Percentiles rank a stretch among this genome's conserved stretches.
phyloP scores from a whole-genome alignment of 768 basidiomycete genomes.

The Boletus rubescentipes region DNA sequence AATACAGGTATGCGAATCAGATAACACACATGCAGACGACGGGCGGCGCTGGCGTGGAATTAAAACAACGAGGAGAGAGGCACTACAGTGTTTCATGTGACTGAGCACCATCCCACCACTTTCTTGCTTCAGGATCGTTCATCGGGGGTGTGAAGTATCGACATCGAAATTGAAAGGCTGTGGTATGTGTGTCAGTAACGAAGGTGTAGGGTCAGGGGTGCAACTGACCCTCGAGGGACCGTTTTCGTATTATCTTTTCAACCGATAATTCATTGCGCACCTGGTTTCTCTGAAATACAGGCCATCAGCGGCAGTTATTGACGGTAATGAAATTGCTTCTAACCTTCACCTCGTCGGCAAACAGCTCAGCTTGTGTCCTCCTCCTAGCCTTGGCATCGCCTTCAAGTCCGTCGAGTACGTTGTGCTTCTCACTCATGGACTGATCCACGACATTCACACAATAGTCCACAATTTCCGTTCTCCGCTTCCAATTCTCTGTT shows the following conservation, averaged over 20 bases:
- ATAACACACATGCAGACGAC: constrained; percentile 12
- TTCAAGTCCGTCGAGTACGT: constrained; percentile 40
- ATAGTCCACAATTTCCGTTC: constrained; percentile 72
- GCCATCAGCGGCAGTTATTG: constrained; percentile 28
- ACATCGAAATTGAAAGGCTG: constrained; percentile 80
- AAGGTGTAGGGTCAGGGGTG: constrained; percentile 17
- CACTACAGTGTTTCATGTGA: constrained; percentile 34
- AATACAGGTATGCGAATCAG: constrained; percentile 14
- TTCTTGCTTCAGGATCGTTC: constrained; percentile 54
- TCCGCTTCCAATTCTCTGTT: constrained; percentile 66
- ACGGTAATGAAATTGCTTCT: constrained; percentile 31
- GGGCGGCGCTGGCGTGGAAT: constrained; percentile 18
- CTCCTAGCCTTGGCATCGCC: constrained; percentile 47
- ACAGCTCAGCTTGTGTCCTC: constrained; percentile 55
- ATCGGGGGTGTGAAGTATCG: constrained; percentile 71
- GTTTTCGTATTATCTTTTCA: constrained; percentile 67
- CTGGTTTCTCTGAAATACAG: constrained; percentile 57
- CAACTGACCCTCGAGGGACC: constrained; percentile 66
- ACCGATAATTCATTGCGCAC: constrained; percentile 73
- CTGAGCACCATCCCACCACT: constrained; percentile 51
- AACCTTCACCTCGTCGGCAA: constrained; percentile 73
- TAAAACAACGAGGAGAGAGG: constrained; percentile 32
- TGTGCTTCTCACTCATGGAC: constrained; percentile 55
- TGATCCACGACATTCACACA: constrained; percentile 71
- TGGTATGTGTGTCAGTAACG: constrained; percentile 20